phyloP scores from a whole-genome alignment of 106 monocot genomes.

The Narthecium ossifragum region DNA sequence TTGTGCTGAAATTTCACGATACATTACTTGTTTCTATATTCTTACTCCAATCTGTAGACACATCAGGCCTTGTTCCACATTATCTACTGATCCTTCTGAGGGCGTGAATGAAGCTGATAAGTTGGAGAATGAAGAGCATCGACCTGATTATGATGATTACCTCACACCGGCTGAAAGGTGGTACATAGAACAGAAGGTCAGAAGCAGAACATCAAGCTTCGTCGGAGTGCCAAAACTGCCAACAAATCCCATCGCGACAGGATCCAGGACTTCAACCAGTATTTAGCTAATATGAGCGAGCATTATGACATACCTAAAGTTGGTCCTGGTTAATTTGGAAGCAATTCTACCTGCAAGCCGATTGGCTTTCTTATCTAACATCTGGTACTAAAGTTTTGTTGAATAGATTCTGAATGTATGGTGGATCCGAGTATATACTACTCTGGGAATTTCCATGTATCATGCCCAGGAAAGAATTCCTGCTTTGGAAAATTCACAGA shows the following conservation, averaged over 20 bases:
- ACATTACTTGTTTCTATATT: too few relatives aligned
- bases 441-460: too few relatives aligned
- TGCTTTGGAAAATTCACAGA: too few relatives aligned
- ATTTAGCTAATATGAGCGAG: conserved; percentile 91
- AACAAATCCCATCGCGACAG: conserved; percentile 91
- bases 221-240: conserved; percentile 59
- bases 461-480: too few relatives aligned
- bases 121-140: conserved; percentile 19
- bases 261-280: conserved; percentile 88
- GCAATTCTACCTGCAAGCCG: too few relatives aligned
- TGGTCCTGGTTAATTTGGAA: conserved; percentile 69
- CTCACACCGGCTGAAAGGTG: conserved; percentile 85
- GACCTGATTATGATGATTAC: conserved; percentile 24
- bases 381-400: too few relatives aligned
- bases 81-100: conserved; percentile 23
- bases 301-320: conserved; percentile 99
- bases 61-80: too few relatives aligned
- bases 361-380: too few relatives aligned
- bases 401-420: too few relatives aligned
- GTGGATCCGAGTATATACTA: too few relatives aligned
- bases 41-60: too few relatives aligned
- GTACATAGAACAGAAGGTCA: conserved; percentile 90
- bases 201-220: conserved; percentile 54
- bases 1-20: too few relatives aligned
- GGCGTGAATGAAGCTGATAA: conserved; percentile 31